Percentiles rank a stretch among this genome's conserved stretches.
These are phyloP conservation scores for Elsinoe batatas DNA, from an alignment of 2,329 filamentous ascomycete species.

Conservation along the genomic window DNA sequence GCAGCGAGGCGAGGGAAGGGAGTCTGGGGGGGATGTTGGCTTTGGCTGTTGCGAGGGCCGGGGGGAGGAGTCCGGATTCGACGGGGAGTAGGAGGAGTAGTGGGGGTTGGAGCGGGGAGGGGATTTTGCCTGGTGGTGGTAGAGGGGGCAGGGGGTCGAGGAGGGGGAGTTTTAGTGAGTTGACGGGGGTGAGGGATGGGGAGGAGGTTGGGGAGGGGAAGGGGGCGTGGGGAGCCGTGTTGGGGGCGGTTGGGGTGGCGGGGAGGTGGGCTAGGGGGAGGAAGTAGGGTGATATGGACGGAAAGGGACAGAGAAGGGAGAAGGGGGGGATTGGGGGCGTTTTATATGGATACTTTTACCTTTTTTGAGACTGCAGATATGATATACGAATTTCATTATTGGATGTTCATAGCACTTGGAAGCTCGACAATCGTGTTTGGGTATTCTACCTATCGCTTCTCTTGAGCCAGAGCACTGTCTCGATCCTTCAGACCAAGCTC, in stretches of 20 bases:
- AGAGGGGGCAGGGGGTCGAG: not conserved
- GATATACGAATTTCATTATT: not conserved
- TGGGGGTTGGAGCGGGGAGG: not conserved
- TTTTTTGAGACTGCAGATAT: not conserved
- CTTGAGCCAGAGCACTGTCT: not conserved
- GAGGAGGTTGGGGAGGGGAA: not conserved
- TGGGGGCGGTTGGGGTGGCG: not conserved
- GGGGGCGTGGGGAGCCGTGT: not conserved
- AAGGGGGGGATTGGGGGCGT: not conserved
- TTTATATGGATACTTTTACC: not conserved
- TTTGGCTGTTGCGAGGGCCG: not conserved
- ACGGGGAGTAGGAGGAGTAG: not conserved
- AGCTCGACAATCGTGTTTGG: too few species aligned
- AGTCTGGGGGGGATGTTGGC: not conserved
- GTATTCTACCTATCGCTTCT: not conserved
- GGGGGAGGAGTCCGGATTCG: not conserved
- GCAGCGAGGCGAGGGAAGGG: not conserved
- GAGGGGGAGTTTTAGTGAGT: not conserved
- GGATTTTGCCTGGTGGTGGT: not conserved
- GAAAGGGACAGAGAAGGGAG: not conserved
- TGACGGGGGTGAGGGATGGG: not conserved
- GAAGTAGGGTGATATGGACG: not conserved
- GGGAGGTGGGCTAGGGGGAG: conserved; percentile 7
- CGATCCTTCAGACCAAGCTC: not conserved
- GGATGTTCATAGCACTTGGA: not conserved